Conservation (phyloP, 2,329 filamentous ascomycete genomes). For the Capronia coronata region DNA sequence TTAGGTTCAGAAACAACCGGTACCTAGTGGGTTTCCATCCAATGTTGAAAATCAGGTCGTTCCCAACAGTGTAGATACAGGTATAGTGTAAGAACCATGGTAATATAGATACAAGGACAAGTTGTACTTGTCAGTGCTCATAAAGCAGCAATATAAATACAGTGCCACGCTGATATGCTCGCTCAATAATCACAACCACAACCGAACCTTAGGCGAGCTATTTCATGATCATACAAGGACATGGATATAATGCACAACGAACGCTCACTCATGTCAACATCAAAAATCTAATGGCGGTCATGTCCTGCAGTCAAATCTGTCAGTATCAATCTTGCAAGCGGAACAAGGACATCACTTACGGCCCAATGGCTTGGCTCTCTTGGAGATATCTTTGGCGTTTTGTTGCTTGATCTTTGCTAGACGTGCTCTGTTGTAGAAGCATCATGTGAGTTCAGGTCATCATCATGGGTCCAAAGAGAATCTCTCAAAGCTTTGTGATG, state of each 20-base stretch:
- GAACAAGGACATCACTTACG: conserved; percentile 44
- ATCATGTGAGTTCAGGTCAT: background rate
- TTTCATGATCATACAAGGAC: background rate
- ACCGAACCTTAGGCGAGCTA: conserved; percentile 39
- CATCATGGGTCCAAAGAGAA: background rate
- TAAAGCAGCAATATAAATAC: too few relatives aligned
- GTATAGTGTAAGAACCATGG: too few relatives aligned
- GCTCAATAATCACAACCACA: conserved; percentile 38
- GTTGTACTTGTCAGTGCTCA: too few relatives aligned
- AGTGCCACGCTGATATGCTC: conserved; percentile 41
- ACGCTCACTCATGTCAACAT: too few relatives aligned
- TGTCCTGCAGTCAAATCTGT: conserved; percentile 3
- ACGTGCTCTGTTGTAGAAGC: conserved; percentile 39
- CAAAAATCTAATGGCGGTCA: conserved; percentile 6
- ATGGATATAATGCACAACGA: too few relatives aligned
- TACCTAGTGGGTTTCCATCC: too few relatives aligned
- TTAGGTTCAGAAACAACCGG: too few relatives aligned
- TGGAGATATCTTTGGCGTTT: conserved; percentile 59
- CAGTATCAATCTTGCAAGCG: background rate
- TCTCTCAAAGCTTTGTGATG: too few relatives aligned
- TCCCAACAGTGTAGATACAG: too few relatives aligned
- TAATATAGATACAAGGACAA: too few relatives aligned
- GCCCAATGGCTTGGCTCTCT: conserved; percentile 63
- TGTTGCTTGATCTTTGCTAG: conserved; percentile 62
- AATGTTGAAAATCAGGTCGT: too few relatives aligned